Conservation (phyloP, 2,329 filamentous ascomycete species). For the Ascosphaera aggregata region DNA sequence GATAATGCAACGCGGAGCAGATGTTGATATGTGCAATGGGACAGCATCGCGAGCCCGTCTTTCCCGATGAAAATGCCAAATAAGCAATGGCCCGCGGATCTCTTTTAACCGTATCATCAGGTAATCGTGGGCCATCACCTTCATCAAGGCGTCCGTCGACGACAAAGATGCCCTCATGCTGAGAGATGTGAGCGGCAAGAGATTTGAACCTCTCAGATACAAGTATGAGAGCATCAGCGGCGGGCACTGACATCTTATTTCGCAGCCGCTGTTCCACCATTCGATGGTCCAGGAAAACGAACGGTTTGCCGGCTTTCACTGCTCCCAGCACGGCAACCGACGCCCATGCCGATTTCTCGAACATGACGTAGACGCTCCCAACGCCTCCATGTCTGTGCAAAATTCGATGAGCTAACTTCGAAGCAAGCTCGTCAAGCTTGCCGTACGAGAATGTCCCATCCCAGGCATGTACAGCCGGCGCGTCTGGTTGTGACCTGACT, state of each 20-base stretch:
- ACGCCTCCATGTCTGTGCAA: slow-evolving; percentile 1
- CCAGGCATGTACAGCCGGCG: slow-evolving; percentile 8
- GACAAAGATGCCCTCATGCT: background rate
- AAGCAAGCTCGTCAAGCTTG: slow-evolving; percentile 7
- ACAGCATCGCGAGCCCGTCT: slow-evolving; percentile 1
- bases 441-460: slow-evolving; percentile 8
- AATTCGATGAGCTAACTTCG: slow-evolving; percentile 3
- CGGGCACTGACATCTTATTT: background rate
- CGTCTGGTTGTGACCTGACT: slow-evolving; percentile 5
- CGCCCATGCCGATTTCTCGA: slow-evolving; percentile 6
- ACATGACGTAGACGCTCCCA: slow-evolving; percentile 1
- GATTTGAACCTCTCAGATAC: background rate
- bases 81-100: background rate
- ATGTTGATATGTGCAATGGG: background rate
- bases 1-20: background rate
- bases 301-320: slow-evolving; percentile 6
- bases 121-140: background rate
- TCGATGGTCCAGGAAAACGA: slow-evolving; percentile 4
- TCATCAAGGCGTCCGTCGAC: background rate
- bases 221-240: background rate
- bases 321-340: slow-evolving; percentile 5
- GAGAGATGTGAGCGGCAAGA: background rate
- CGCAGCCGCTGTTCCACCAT: slow-evolving; percentile 1
- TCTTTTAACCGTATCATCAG: background rate
- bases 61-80: background rate